Percentiles rank a stretch among this genome's conserved stretches.
These are phyloP conservation scores for Penicillium mononematosum DNA, from an alignment of 495 filamentous ascomycete genomes.

Conservation along the genomic window DNA sequence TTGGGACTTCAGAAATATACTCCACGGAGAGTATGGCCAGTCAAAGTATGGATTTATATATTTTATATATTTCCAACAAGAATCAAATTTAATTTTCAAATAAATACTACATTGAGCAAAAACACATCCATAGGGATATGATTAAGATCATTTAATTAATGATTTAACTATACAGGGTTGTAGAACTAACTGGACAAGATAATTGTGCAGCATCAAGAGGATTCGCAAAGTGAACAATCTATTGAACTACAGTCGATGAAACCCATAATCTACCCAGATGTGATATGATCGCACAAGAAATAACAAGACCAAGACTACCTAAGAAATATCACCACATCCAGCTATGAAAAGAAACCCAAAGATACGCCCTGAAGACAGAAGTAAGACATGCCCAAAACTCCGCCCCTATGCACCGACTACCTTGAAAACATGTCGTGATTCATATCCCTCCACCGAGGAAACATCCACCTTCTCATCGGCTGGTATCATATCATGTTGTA, in stretches of 20 bases:
- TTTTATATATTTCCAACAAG: conserved; percentile 3
- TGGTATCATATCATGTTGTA: conserved; percentile 86
- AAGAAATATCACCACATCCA: conserved; percentile 7
- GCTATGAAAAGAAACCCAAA: conserved; percentile 15
- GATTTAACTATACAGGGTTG: neutral
- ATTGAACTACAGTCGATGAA: conserved; percentile 3
- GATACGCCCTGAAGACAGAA: conserved; percentile 30
- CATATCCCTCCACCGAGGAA: conserved; percentile 58
- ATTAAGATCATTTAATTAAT: neutral
- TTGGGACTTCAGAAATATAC: conserved; percentile 12
- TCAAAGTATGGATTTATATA: neutral
- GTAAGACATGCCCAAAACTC: conserved; percentile 37
- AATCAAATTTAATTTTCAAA: neutral
- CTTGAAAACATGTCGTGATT: conserved; percentile 64
- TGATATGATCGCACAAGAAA: conserved; percentile 14
- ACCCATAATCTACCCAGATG: neutral
- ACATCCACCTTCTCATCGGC: conserved; percentile 59
- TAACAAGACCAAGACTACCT: conserved; percentile 11
- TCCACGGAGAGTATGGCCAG: neutral
- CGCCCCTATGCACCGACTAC: conserved; percentile 47
- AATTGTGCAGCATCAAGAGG: conserved; percentile 4
- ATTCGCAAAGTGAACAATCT: neutral
- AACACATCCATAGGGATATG: neutral
- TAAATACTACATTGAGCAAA: neutral
- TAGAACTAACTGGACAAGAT: neutral